Evolutionary conservation across 345 rosid genomes (phyloP), one percentile per base, ranked within the genome.

Genomic region (Iberis pinnata): DNA sequence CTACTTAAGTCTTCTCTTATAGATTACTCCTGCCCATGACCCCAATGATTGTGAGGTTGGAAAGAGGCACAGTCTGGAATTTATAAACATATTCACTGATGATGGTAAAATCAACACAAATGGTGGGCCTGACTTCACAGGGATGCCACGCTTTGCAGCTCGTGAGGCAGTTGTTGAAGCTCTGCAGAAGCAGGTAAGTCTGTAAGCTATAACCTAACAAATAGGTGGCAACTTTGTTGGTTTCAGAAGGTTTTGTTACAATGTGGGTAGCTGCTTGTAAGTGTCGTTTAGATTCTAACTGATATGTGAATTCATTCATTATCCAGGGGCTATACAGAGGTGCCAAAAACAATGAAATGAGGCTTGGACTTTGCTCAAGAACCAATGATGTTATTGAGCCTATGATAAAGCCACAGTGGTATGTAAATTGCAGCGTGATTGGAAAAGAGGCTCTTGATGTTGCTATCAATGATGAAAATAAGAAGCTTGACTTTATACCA

Each of bases 1-100:
- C 52, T 51, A 52, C 12, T 37, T 55, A 10, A 7, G 39, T 40
- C 24, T 39, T 41, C 45, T 63, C 64, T 65, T 51, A 60, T 81
- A 92, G 97, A 92, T 92, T 52, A 92, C 98, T 58, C 98, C 98
- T 4, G 97, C 95, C 0, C 98, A 92, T 52, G 98, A 92, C 68
- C 93, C 89, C 60, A 81, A 92, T 76, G 98, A 92, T 76, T 92
- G 77, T 68, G 82, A 81, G 58, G 95, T 85, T 46, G 97, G 98
- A 61, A 92, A 77, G 76, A 89, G 93, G 37, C 95, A 85, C 68
- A 68, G 67, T 59, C 86, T 92, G 37, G 80, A 81, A 48, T 85
- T 83, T 64, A 77, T 92, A 27, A 88, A 83, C 75, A 73, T 92
- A 59, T 80, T 92, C 35, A 81, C 95, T 11, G 97, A 92, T 78